Conservation (phyloP, 2,329 filamentous ascomycete genomes). For the Nectriaceae sp. region DNA sequence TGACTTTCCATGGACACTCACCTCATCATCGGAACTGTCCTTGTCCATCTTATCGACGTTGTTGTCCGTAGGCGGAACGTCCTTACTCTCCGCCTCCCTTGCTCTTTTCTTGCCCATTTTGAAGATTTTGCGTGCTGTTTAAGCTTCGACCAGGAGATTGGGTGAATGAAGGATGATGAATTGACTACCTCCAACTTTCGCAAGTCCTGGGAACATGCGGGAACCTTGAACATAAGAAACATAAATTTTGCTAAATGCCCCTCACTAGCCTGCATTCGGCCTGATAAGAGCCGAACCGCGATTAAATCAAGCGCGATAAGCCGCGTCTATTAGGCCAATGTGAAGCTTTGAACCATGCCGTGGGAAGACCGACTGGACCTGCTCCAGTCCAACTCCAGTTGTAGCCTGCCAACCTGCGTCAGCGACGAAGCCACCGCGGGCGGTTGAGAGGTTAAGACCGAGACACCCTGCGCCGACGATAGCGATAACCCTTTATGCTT, state of each 20-base stretch:
- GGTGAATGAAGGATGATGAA: constrained; percentile 11
- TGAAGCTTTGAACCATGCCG: constrained; percentile 6
- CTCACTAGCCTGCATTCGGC: constrained; percentile 41
- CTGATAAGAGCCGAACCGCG: constrained; percentile 25
- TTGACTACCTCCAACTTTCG: constrained; percentile 14
- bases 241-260: constrained; percentile 42
- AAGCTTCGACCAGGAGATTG: too few relatives aligned
- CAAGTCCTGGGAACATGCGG: constrained; percentile 9
- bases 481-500: constrained; percentile 6
- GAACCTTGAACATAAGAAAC: constrained; percentile 1
- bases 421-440: constrained; percentile 20
- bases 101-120: constrained; percentile 53
- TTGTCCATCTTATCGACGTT: constrained; percentile 52
- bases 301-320: constrained; percentile 24
- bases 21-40: constrained; percentile 57
- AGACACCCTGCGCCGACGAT: constrained; percentile 3
- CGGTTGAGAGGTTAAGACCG: constrained; percentile 2
- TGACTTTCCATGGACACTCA: constrained; percentile 26
- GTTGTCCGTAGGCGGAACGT: constrained; percentile 41
- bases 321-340: constrained; percentile 24
- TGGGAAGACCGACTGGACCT: constrained; percentile 6
- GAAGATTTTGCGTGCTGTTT: background rate
- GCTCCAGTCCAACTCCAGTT: constrained; percentile 12
- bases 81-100: constrained; percentile 48
- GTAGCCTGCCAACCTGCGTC: constrained; percentile 31